Evolutionary conservation across 176 grass and related monocot species (phyloP).

Genomic region (Themeda triandra): DNA sequence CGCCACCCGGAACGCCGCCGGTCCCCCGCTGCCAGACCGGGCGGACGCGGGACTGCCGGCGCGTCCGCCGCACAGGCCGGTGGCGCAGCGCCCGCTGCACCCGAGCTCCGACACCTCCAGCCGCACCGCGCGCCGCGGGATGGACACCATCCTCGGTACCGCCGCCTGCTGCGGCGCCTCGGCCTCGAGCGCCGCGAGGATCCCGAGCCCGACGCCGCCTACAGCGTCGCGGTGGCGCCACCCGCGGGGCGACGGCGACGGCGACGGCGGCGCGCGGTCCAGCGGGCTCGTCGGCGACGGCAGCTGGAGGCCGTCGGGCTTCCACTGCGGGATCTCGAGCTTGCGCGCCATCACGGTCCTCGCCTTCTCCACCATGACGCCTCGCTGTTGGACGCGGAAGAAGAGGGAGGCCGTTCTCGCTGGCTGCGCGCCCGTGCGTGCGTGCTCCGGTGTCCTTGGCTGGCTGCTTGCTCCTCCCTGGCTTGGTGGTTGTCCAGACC

Average conservation of each 20-base stretch:
- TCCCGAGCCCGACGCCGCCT: slow-evolving; percentile 73
- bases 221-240: slow-evolving; percentile 51
- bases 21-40: not conserved
- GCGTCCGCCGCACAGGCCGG: slow-evolving; percentile 24
- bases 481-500: not conserved
- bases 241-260: slow-evolving; percentile 21
- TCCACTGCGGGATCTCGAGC: slow-evolving; percentile 31
- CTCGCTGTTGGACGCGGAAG: too few relatives aligned
- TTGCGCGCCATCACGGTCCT: slow-evolving; percentile 24
- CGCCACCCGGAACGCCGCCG: slow-evolving; percentile 37
- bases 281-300: slow-evolving; percentile 51
- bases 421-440: not conserved
- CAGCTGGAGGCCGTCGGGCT: slow-evolving; percentile 7
- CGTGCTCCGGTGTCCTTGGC: slow-evolving; percentile 1
- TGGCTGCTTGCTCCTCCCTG: not conserved
- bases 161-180: not conserved
- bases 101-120: slow-evolving; percentile 59
- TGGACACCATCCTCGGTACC: not conserved
- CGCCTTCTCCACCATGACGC: slow-evolving; percentile 37
- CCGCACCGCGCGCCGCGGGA: slow-evolving; percentile 32
- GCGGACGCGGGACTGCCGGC: not conserved
- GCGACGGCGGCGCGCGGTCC: slow-evolving; percentile 42
- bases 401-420: not conserved
- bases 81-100: slow-evolving; percentile 56
- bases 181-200: slow-evolving; percentile 65